Evolutionary conservation across 1,284 basidiomycete genomes (phyloP), one percentile per base, ranked within the genome.

Genomic region (Agroathelia rolfsii): DNA sequence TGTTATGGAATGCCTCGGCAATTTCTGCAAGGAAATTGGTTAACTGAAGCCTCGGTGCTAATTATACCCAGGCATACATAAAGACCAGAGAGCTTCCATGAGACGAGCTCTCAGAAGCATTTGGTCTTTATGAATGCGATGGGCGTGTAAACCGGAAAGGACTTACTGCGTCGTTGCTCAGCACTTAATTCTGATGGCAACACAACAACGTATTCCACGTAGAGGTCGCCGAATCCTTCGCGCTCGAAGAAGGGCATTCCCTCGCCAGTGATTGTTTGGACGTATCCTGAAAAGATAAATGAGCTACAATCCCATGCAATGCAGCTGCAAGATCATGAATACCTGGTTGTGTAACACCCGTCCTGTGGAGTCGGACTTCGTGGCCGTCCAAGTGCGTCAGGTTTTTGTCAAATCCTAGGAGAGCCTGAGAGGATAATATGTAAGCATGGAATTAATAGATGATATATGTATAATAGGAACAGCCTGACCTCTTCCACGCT

Each of bases 301-400:
- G 16, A 36, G 25, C 32, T 37, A 22, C 18, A 7, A 30, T 15
- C 11, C 20, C 2, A 23, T 30, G 17, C 30, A 14, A 28, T 27
- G 1, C 31, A 9, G 12, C 14, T n/a, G 32, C 15, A 4, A 16
- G 18, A 14, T 6, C 5, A 10, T 6, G 36, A 64, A 39, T 41
- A 75, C 85, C 85, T 42, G 93, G 93, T 51, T 97, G 92, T 24
- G 93, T 95, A 2, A 93, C 85, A 9, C 76, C 81, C 21, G 65
- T 61, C 35, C 88, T 69, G 24, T 66, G 61, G 13, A 97, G 58
- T 28, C 68, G 64, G 27, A 96, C 72, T n/a, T 66, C 59, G 48
- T 84, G 82, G 2, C 88, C 92, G 50, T 95, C 92, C 36, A 97
- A 66, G 55, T 92, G 89, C 3, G 82, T 89, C 39, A 97, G 54